Evolutionary conservation across 768 basidiomycete species (phyloP).

Genomic region (Lactarius vividus): DNA sequence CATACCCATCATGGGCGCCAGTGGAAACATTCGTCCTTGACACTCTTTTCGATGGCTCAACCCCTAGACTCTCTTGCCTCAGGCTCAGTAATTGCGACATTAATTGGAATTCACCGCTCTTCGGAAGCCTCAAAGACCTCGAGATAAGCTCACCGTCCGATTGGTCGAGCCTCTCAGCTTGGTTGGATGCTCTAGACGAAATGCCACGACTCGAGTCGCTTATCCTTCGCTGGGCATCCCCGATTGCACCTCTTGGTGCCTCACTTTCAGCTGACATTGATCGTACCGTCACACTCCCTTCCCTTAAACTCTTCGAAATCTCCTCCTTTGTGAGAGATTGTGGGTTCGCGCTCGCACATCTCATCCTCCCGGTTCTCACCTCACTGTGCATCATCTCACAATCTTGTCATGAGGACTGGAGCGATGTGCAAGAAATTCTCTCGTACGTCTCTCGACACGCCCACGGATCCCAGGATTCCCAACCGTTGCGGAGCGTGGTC

Average conservation of each 20-base stretch:
- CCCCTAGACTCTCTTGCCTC: constrained; percentile 5
- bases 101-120: constrained; percentile 11
- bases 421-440: background rate
- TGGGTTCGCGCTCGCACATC: constrained; percentile 5
- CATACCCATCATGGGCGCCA: too few relatives aligned
- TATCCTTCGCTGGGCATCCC: background rate
- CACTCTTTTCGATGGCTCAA: background rate
- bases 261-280: background rate
- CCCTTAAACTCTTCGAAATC: background rate
- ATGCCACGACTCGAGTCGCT: constrained; percentile 2
- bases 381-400: background rate
- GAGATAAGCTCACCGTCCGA: background rate
- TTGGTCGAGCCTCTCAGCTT: background rate
- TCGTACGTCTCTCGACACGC: background rate
- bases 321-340: background rate
- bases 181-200: background rate
- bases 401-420: background rate
- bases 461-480: constrained; percentile 3
- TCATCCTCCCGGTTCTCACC: constrained; percentile 7
- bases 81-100: background rate
- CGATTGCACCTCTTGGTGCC: background rate
- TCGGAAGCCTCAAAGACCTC: background rate
- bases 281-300: constrained; percentile 2
- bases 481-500: constrained; percentile 8
- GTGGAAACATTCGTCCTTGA: background rate